Base-by-base conservation (phyloP, 2,329 filamentous ascomycete species). In the Venturia oleaginea region DNA sequence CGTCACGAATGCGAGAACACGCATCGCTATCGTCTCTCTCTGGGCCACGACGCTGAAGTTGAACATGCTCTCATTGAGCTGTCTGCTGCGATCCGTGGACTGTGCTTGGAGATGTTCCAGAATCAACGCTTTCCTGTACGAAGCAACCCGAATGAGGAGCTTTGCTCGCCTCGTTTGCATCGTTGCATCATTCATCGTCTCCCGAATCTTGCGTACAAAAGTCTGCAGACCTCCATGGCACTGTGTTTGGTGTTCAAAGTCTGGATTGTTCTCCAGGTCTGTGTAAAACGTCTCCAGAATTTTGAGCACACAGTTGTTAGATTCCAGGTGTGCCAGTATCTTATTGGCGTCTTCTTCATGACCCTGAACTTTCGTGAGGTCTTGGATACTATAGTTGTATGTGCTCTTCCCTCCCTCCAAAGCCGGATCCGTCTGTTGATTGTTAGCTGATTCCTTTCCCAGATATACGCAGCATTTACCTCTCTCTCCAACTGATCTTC, bases 281-380 rank as follows among this genome's bases (percentile, higher is more conserved):
- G n/a, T 22, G 55, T 72, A 72, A 32, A 69, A 72, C 22, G 27
- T 65, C 42, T 57, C 64, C 8, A 72, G 40, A 1, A 67, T 46
- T 5, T 13, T 64, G n/a, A 80, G 68, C 4, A 80, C 70, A 34
- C 76, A 71, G 2, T 71, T 65, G 64, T 80, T 80, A 0, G 73
- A 69, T 30, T 77, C 70, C 2, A 79, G 65, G 1, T 75, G 68
- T 68, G 76, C 75, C 24, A 75, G 69, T 0, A 70, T 72, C 40
- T 76, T 71, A 40, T 72, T 75, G 1, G 71, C 69, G 59, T 72
- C 72, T 24, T 81, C 78, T 66, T 77, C 72, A 43, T 72, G 72
- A 40, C 67, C 69, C 62, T 79, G 77, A n/a, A 77, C 69, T 54
- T 77, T 66, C 32, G 67, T 62, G 11, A 68, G 64, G 6, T 65